Base-by-base conservation (phyloP, 305 asterid species). In the Nicotiana rustica region DNA sequence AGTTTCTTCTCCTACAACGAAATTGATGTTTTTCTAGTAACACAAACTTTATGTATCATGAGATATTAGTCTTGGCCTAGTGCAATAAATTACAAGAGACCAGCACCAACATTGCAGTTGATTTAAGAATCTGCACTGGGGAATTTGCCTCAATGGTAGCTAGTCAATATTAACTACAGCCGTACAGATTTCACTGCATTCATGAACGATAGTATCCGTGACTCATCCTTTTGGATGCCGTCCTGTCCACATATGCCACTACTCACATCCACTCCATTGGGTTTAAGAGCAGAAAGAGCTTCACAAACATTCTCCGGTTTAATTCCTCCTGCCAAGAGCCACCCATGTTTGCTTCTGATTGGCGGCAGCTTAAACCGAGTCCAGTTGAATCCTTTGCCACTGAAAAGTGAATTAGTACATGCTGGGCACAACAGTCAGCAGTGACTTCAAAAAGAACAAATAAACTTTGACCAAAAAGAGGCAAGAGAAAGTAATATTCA, bases 251-350 rank as follows among this genome's bases (percentile, higher is more conserved):
- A 97, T 82, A 97, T 91, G 80, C 99, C 99, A 73, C 99, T 95
- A 31, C 97, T 93, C 10, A 97, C 97, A 85, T 97, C 98, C 85
- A 97, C 86, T 61, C 98, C 99, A 21, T 91, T 83, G 33, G 99
- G 99, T 78, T 79, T 88, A 18, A 97, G 94, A 33, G 89, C 89
- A 6, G 93, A 88, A 77, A 95, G 90, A 31, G 97, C 98, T 86
- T 92, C 92, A 12, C 76, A 84, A 18, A 82, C 97, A 73, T 93
- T 97, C 82, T 90, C 92, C 6, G 95, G 97, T 78, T 86, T 88
- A 67, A 93, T 91, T 33, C 99, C 99, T 85, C 99, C 97, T 0
- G 98, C 99, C 81, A 95, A 88, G 6, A 95, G 90, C 99, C 99
- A 95, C 81, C 99, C 97, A 2, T 78, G 79, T 90, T 93, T 95